Evolutionary conservation across 192 early-diverging fungal species (phyloP), one percentile per base, ranked within the genome.

Genomic region (Spizellomyces sp.): DNA sequence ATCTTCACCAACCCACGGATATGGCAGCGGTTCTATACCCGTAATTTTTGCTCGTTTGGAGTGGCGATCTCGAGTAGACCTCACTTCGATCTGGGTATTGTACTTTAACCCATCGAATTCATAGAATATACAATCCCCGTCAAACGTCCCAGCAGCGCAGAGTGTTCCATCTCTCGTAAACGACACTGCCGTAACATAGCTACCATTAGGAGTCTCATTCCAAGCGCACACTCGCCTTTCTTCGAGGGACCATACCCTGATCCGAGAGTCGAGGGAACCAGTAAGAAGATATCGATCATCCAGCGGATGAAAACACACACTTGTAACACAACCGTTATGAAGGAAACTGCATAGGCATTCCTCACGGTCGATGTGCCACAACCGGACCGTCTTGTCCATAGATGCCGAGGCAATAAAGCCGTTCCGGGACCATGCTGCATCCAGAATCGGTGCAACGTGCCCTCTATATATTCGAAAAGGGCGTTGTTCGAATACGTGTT

Each of bases 101-200:
- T 94, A 95, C 48, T 82, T 80, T 17, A 96, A 78, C 1, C 84
- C 90, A 56, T 90, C 87, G 7, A 88, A 87, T 47, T 93, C 89
- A 79, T 93, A 95, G 78, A 96, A 95, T 52, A 93, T 87, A 62
- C 90, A 87, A 60, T 88, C 81, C 8, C 95, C 95, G 45, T 80
- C 79, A 70, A 86, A 83, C 17, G 90, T 92, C 42, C 95, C 94
- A 5, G 87, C 91, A 7, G 91, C 87, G 14, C 90, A 83, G n/a
- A 86, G 76, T 36, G 80, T 79, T 45, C 93, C 94, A 60, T 88
- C 88, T 62, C 80, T 64, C n/a, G 88, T 90, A 69, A 94, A 94
- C 2, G 82, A 87, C 22, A 94, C 82, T 0, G 94, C 89, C 6
- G 93, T 96, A 54, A 96, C 86, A 73, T 90, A 82, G 58, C 88